Percentiles rank a stretch among this genome's conserved stretches.
phyloP scores from a whole-genome alignment of 768 basidiomycete genomes.

The Boletus subparvulus region DNA sequence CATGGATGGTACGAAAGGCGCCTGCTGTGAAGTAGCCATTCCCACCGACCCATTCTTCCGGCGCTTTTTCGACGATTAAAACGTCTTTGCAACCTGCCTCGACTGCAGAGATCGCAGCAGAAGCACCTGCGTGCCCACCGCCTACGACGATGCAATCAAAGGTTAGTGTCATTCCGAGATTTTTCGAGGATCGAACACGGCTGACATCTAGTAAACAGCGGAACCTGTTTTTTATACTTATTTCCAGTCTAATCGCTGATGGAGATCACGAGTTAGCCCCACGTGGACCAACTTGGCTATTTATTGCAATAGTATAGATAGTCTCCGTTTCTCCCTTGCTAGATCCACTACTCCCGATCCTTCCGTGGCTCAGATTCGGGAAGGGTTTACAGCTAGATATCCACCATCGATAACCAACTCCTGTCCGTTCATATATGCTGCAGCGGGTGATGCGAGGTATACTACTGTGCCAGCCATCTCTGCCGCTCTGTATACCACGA shows the following conservation, averaged over 20 bases:
- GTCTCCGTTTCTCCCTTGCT: not conserved
- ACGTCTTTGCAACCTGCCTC: constrained; percentile 62
- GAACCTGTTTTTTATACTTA: not conserved
- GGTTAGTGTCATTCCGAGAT: constrained; percentile 9
- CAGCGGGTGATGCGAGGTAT: constrained; percentile 71
- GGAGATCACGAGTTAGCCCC: not conserved
- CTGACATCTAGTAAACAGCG: not conserved
- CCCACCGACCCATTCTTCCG: constrained; percentile 62
- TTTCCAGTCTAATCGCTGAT: not conserved
- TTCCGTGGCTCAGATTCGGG: constrained; percentile 34
- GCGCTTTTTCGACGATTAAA: constrained; percentile 65
- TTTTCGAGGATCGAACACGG: not conserved
- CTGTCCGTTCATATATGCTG: constrained; percentile 75
- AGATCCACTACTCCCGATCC: not conserved
- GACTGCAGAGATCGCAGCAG: constrained; percentile 58
- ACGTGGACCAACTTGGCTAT: not conserved
- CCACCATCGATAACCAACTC: constrained; percentile 79
- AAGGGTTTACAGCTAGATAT: constrained; percentile 70
- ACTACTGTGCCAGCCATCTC: constrained; percentile 80
- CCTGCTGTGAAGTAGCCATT: constrained; percentile 76
- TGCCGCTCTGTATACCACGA: constrained; percentile 44
- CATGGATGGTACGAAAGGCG: constrained; percentile 62
- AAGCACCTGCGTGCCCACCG: constrained; percentile 66
- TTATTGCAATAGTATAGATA: not conserved
- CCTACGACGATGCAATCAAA: constrained; percentile 65